A percentile compares a stretch with the other conserved stretches of the same genome.
Evolutionary conservation across 257 asterid genomes (phyloP).

Genomic region (Solanum pimpinellifolium): DNA sequence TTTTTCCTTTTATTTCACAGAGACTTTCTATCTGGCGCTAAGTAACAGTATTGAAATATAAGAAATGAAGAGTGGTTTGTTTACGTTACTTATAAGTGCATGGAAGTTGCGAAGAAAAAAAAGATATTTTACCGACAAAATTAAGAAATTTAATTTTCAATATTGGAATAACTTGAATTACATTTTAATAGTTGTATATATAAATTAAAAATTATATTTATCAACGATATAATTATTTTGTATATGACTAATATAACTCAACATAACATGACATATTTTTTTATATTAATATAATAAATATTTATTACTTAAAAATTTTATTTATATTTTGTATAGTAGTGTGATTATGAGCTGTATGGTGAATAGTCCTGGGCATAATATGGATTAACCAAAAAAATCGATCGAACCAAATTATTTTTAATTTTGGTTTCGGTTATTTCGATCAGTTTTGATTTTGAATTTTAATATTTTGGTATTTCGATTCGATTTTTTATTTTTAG

Average conservation of each 20-base stretch:
- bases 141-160: background rate
- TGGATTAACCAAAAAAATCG: too few relatives aligned
- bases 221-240: background rate
- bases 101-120: constrained; percentile 4
- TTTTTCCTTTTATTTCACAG: too few relatives aligned
- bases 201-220: background rate
- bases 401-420: too few relatives aligned
- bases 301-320: too few relatives aligned
- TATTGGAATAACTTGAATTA: background rate
- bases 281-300: too few relatives aligned
- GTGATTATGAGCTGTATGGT: constrained; percentile 3
- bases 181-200: background rate
- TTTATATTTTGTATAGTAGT: background rate
- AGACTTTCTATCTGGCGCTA: too few relatives aligned
- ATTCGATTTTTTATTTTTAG: too few relatives aligned
- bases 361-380: too few relatives aligned
- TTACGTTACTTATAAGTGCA: constrained; percentile 10
- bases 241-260: background rate
- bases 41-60: background rate
- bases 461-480: too few relatives aligned
- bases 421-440: too few relatives aligned
- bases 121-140: background rate
- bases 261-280: background rate
- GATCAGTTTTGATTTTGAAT: too few relatives aligned
- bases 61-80: background rate